Percentiles rank a stretch among this genome's conserved stretches.
Conservation (phyloP, 306 rosid species). For the Geum urbanum region DNA sequence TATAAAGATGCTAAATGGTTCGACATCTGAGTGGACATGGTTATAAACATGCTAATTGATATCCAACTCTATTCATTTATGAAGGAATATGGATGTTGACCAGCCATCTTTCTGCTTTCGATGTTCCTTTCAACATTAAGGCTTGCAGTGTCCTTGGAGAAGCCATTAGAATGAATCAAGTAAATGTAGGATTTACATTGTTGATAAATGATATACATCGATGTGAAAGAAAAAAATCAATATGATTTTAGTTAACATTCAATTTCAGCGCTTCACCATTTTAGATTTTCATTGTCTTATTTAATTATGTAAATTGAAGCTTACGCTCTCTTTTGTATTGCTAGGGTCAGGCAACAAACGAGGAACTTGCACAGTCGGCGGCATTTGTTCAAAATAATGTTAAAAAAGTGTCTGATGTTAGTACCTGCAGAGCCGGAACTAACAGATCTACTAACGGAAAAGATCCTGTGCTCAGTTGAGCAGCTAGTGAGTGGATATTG, state of each 20-base stretch:
- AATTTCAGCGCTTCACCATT: neutral
- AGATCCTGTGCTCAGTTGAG: conserved; percentile 36
- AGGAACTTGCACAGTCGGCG: conserved; percentile 42
- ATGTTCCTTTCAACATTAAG: conserved; percentile 14
- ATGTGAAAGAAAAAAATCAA: neutral
- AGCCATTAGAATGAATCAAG: conserved; percentile 4
- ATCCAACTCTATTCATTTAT: conserved; percentile 1
- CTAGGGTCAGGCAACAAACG: conserved; percentile 43
- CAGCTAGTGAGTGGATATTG: conserved; percentile 42
- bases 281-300: neutral
- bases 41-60: conserved; percentile 8
- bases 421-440: conserved; percentile 41
- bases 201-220: too few relatives aligned
- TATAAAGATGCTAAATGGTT: neutral
- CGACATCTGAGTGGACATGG: neutral
- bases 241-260: neutral
- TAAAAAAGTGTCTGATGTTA: conserved; percentile 35
- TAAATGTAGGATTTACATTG: neutral
- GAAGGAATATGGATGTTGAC: conserved; percentile 5
- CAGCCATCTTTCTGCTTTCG: conserved; percentile 1
- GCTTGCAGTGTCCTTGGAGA: neutral
- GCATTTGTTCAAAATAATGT: conserved; percentile 34
- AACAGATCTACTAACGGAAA: conserved; percentile 36
- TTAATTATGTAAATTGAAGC: neutral
- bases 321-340: conserved; percentile 25